Base-by-base conservation (phyloP, 495 filamentous ascomycete species). In the Thermothielavioides terrestris region DNA sequence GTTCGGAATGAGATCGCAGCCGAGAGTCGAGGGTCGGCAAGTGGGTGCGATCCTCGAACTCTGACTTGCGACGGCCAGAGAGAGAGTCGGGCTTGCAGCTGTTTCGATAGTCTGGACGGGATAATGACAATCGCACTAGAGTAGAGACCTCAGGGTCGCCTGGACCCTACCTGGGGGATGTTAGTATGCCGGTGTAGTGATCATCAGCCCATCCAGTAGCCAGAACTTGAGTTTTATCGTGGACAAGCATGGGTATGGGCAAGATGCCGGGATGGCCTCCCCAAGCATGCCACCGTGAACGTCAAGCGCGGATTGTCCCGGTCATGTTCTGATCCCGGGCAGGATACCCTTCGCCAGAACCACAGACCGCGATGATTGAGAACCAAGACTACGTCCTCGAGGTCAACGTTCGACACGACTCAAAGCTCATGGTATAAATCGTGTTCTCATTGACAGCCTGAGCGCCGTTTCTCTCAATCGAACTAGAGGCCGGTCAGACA, bases 271-370 rank as follows among this genome's bases (percentile, higher is more conserved):
- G 5, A 34, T 3, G 3, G 31, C 5, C 11, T 14, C 10, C 31
- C 31, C 31, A 34, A 34, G 31, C 31, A 34, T 5, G 27, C 27
- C 27, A 14, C 31, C 36, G 36, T 7, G 3, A 22, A 22, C 7
- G 36, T 34, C 31, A 34, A 34, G 10, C 10, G 4, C 10, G n/a
- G 10, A 34, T 34, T 34, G 31, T 14, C 31, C 31, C 15, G 34
- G 20, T 37, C n/a, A n/a, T n/a, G n/a, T n/a, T n/a, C n/a, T n/a
- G n/a, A n/a, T n/a, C n/a, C n/a, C n/a, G n/a, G n/a, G n/a, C n/a
- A n/a, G n/a, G n/a, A n/a, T n/a, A n/a, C n/a, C 5, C 27, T 58
- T 41, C 26, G 35, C 47, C 51, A 39, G 42, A 48, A 57, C 50
- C 52, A 42, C 47, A 46, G 45, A 45, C 34, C 42, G 52, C 35